phyloP scores from a whole-genome alignment of 768 basidiomycete species.

The Cystofilobasidium bisporidii region DNA sequence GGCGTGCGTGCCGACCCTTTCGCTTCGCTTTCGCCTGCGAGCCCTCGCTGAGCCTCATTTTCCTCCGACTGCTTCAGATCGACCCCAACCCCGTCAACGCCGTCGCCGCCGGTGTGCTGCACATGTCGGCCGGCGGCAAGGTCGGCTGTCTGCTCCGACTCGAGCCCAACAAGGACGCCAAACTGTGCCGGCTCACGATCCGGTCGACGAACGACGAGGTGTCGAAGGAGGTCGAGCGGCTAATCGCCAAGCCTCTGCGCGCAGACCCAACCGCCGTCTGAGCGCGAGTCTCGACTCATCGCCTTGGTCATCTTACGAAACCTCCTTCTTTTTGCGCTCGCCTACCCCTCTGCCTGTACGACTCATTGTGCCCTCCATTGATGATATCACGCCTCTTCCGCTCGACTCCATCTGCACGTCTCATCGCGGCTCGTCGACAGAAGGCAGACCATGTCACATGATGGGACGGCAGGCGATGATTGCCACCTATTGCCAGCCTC shows the following conservation, averaged over 20 bases:
- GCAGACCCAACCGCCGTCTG: constrained; percentile 6
- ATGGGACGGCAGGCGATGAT: too few relatives aligned
- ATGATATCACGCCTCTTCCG: not conserved
- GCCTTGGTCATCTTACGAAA: too few relatives aligned
- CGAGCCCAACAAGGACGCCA: constrained; percentile 92
- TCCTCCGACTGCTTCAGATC: constrained; percentile 40
- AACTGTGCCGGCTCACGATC: constrained; percentile 86
- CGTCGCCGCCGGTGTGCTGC: constrained; percentile 90
- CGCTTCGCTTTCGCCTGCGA: not conserved
- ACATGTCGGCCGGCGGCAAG: constrained; percentile 83
- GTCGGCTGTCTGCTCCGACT: constrained; percentile 86
- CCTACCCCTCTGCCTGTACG: not conserved
- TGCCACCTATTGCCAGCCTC: constrained; percentile 6
- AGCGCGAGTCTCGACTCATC: too few relatives aligned
- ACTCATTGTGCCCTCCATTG: too few relatives aligned
- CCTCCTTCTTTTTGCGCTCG: too few relatives aligned
- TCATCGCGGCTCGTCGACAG: not conserved
- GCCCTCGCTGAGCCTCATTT: not conserved
- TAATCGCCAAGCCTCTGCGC: constrained; percentile 38
- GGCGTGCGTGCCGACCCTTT: constrained; percentile 38
- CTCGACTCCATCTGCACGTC: not conserved
- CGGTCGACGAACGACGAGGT: constrained; percentile 89
- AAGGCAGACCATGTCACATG: too few relatives aligned
- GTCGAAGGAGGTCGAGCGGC: constrained; percentile 40
- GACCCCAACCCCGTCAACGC: constrained; percentile 92